These are phyloP conservation scores for Arthrinium puccinioides DNA, from an alignment of 2,329 filamentous ascomycete species.

Conservation along the genomic window DNA sequence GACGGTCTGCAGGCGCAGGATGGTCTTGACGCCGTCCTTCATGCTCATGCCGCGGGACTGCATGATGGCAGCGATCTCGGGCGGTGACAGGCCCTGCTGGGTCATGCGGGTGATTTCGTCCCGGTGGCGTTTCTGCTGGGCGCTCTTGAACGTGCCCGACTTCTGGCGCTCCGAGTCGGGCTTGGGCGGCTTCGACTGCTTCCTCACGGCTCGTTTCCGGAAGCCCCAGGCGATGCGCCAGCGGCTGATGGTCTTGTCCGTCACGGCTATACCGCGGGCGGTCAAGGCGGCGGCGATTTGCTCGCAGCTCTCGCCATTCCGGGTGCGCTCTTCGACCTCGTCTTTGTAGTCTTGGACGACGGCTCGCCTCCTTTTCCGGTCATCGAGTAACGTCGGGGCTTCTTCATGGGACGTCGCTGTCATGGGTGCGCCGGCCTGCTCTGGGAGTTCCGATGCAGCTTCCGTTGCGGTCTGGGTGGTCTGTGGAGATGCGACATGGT, in stretches of 20 bases:
- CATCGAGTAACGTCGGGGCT: too few species aligned
- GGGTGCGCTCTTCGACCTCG: slow-evolving; percentile 10
- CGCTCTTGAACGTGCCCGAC: slow-evolving; percentile 6
- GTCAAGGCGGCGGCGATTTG: slow-evolving; percentile 11
- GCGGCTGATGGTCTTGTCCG: slow-evolving; percentile 11
- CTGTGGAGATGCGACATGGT: too few species aligned
- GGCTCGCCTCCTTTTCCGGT: too few species aligned
- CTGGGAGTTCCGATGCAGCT: too few species aligned
- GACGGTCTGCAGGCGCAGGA: slow-evolving; percentile 11
- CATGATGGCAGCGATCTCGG: slow-evolving; percentile 9
- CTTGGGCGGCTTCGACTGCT: slow-evolving; percentile 9
- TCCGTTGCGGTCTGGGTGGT: too few species aligned
- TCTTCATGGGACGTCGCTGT: too few species aligned
- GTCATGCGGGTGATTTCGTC: slow-evolving; percentile 12
- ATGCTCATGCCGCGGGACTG: slow-evolving; percentile 11
- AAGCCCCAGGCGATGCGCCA: slow-evolving; percentile 12
- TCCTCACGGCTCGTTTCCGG: slow-evolving; percentile 11
- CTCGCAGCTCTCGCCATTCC: slow-evolving; percentile 13
- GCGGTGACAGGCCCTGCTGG: slow-evolving; percentile 8
- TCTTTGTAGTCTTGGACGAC: too few species aligned
- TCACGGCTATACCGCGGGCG: slow-evolving; percentile 10
- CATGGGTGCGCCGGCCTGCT: too few species aligned
- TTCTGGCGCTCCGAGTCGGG: slow-evolving; percentile 5
- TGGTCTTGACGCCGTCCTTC: slow-evolving; percentile 11
- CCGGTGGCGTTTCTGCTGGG: slow-evolving; percentile 7